Evolutionary conservation across 2,329 filamentous ascomycete genomes (phyloP).

Genomic region (Zymoseptoria pseudotritici): DNA sequence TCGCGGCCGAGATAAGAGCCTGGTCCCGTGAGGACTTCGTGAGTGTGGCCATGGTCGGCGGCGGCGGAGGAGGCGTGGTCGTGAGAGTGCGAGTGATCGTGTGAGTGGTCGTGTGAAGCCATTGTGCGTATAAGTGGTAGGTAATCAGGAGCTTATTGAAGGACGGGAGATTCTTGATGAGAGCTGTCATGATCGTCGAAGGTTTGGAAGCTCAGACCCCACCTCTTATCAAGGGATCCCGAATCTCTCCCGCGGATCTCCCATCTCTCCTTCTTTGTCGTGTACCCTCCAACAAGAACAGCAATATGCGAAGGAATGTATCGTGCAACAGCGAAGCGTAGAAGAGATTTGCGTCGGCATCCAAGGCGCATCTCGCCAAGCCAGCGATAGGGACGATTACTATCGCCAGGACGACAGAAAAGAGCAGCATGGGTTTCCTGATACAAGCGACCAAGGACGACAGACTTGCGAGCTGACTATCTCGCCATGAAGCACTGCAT

Average conservation of each 20-base stretch:
- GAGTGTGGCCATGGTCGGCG: conserved; percentile 82
- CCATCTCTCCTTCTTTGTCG: neutral
- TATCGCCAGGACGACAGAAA: too few relatives aligned
- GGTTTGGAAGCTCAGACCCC: neutral
- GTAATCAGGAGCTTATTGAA: neutral
- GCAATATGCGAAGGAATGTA: too few relatives aligned
- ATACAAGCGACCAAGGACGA: too few relatives aligned
- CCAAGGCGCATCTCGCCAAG: too few relatives aligned
- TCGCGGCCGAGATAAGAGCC: conserved; percentile 84
- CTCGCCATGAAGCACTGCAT: too few relatives aligned
- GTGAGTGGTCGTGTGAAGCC: conserved; percentile 39
- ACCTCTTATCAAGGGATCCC: neutral
- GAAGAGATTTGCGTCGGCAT: too few relatives aligned
- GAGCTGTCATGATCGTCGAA: neutral
- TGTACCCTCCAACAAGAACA: too few relatives aligned
- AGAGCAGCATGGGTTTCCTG: too few relatives aligned
- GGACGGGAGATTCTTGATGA: neutral
- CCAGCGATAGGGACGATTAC: too few relatives aligned
- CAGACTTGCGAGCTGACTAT: too few relatives aligned
- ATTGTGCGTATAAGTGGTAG: conserved; percentile 4
- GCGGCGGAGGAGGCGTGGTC: conserved; percentile 30
- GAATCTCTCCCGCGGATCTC: neutral
- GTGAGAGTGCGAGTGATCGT: conserved; percentile 37
- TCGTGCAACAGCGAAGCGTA: too few relatives aligned
- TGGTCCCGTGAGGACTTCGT: conserved; percentile 90